Base-by-base conservation (phyloP, 495 filamentous ascomycete species). In the Usnea hakonensis region DNA sequence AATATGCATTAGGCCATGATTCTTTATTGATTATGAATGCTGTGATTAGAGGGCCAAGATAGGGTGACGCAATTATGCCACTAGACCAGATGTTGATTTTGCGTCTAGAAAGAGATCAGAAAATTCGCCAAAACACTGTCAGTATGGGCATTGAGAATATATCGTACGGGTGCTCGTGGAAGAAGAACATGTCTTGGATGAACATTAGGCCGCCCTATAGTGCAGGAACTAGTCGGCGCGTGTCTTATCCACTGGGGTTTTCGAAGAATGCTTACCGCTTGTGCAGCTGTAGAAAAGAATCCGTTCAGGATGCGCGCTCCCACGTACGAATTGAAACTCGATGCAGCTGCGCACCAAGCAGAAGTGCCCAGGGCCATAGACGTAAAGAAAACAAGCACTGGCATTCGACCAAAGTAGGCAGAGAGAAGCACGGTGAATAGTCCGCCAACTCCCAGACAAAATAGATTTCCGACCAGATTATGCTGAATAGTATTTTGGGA, bases 141-240 rank as follows among this genome's bases (percentile, higher is more conserved):
- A 61, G 9, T 17, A 33, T 2, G 7, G 17, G 40, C 28, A 0
- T 8, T 7, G 30, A 17, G 33, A 41, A 4, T 13, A 11, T n/a
- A 14, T 21, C 60, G 16, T 44, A 56, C n/a, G 66, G 60, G 56
- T 83, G 81, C 63, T 86, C 83, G 62, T 87, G 83, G 70, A 86
- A 79, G 76, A 83, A 87, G 73, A 85, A 87, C 55, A 85, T 75
- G 71, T 87, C 85, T 65, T 86, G 83, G 66, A 87, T 80, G 67
- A 80, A 84, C 75, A 85, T 84, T 23, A 87, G 73, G 2, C 82
- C 83, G 35, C 81, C 81, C 66, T 76, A 68, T 32, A 50, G 28
- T 17, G 46, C 11, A 50, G 46, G 16, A 17, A 50, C 35, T 36
- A 36, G 35, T 50, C 11, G 17, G 26, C 5, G 26, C 23, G 26